Conservation (phyloP, 2,329 filamentous ascomycete genomes). For the Chrysoporthe deuterocubensis region DNA sequence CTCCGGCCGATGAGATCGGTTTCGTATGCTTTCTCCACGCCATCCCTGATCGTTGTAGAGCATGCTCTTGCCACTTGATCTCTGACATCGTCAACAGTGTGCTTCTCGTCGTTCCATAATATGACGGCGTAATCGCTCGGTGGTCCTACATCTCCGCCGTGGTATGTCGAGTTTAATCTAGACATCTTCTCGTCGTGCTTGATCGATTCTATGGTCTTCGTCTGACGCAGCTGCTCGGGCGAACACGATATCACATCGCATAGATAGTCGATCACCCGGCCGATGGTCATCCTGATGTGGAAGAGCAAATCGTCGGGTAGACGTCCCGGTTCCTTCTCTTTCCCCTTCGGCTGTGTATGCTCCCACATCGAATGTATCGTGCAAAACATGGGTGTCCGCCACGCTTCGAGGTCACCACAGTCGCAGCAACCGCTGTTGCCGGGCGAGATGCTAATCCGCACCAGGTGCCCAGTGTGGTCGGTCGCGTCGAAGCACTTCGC, state of each 20-base stretch:
- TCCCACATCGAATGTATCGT: conserved; percentile 81
- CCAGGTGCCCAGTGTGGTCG: conserved; percentile 91
- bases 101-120: conserved; percentile 98
- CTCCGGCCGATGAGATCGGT: conserved; percentile 88
- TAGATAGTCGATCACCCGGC: conserved; percentile 86
- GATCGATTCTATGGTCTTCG: conserved; percentile 83
- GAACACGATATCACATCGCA: conserved; percentile 98
- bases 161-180: conserved; percentile 76
- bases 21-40: conserved; percentile 77
- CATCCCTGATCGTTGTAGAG: conserved; percentile 70
- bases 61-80: conserved; percentile 92
- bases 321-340: conserved; percentile 61
- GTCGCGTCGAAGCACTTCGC: conserved; percentile 93
- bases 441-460: conserved; percentile 83
- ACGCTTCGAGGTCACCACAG: conserved; percentile 94
- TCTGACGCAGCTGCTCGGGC: conserved; percentile 87
- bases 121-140: conserved; percentile 81
- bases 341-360: conserved; percentile 56
- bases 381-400: conserved; percentile 85
- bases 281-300: conserved; percentile 83
- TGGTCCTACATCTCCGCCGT: conserved; percentile 67
- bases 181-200: conserved; percentile 80
- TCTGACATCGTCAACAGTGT: conserved; percentile 88
- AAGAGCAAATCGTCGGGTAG: conserved; percentile 77
- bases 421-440: conserved; percentile 97